phyloP scores from a whole-genome alignment of 192 early-diverging fungal genomes.

The Backusella mclennaniae region DNA sequence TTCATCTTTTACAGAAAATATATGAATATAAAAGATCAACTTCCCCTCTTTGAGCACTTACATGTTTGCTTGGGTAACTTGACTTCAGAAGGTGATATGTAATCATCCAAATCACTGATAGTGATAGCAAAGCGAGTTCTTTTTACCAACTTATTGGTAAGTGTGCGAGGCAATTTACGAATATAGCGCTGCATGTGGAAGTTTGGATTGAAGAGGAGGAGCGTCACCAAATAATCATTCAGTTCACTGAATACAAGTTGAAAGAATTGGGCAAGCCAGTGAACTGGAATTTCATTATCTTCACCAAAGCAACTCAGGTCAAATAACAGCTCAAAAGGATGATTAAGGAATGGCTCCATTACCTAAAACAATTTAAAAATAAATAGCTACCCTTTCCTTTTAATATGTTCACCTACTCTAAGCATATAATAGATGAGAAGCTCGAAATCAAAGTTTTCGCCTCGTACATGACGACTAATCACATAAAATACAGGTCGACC shows the following conservation, averaged over 20 bases:
- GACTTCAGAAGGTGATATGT: slow-evolving; percentile 68
- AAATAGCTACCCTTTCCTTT: neutral
- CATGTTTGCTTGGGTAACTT: slow-evolving; percentile 70
- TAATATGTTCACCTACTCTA: slow-evolving; percentile 39
- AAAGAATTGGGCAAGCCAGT: slow-evolving; percentile 67
- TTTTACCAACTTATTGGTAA: slow-evolving; percentile 51
- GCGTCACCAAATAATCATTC: slow-evolving; percentile 52
- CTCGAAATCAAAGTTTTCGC: slow-evolving; percentile 80
- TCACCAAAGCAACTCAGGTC: slow-evolving; percentile 74
- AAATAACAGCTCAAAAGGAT: slow-evolving; percentile 76
- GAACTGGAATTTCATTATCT: slow-evolving; percentile 74
- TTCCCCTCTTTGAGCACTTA: neutral
- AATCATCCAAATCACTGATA: slow-evolving; percentile 63
- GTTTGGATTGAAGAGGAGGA: slow-evolving; percentile 84
- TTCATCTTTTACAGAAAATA: slow-evolving; percentile 35
- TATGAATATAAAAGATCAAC: neutral
- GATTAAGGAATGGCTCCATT: slow-evolving; percentile 64
- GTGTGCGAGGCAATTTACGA: slow-evolving; percentile 43
- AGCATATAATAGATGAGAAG: slow-evolving; percentile 72
- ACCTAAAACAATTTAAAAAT: slow-evolving; percentile 29
- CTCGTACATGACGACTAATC: slow-evolving; percentile 66
- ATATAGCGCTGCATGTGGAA: slow-evolving; percentile 66
- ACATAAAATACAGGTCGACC: slow-evolving; percentile 79
- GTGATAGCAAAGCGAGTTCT: slow-evolving; percentile 62
- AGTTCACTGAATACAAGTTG: slow-evolving; percentile 66